Evolutionary conservation across 768 basidiomycete species (phyloP).

Genomic region (Lactarius vividus): DNA sequence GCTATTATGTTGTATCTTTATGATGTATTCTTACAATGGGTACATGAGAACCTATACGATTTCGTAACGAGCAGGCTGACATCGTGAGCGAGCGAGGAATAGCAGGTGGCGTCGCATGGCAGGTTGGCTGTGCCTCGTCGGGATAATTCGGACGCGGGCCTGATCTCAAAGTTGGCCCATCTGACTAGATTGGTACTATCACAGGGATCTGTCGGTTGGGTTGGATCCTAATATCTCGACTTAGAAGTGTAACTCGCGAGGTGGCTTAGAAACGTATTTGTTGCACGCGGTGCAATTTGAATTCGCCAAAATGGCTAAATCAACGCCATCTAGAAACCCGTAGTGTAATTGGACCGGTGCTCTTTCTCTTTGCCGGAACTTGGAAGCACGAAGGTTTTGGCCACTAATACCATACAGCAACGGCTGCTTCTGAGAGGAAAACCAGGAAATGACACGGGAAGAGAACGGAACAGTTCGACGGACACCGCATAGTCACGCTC

Average conservation of each 20-base stretch:
- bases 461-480: neutral
- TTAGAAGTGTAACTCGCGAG: neutral
- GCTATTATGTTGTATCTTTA: slow-evolving; percentile 11
- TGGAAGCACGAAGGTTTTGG: neutral
- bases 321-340: neutral
- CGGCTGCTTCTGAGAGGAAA: neutral
- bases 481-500: neutral
- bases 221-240: neutral
- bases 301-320: neutral
- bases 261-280: neutral
- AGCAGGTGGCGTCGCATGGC: too few relatives aligned
- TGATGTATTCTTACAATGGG: slow-evolving; percentile 11
- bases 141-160: neutral
- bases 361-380: neutral
- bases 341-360: neutral
- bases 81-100: neutral
- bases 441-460: neutral
- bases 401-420: neutral
- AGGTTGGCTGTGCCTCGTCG: neutral
- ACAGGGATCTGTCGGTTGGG: neutral
- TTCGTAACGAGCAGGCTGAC: neutral
- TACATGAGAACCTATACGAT: neutral
- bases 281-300: neutral
- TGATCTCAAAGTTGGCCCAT: neutral
- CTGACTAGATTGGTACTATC: neutral